phyloP scores from a whole-genome alignment of 2,329 filamentous ascomycete species.

The Exophiala mesophila region DNA sequence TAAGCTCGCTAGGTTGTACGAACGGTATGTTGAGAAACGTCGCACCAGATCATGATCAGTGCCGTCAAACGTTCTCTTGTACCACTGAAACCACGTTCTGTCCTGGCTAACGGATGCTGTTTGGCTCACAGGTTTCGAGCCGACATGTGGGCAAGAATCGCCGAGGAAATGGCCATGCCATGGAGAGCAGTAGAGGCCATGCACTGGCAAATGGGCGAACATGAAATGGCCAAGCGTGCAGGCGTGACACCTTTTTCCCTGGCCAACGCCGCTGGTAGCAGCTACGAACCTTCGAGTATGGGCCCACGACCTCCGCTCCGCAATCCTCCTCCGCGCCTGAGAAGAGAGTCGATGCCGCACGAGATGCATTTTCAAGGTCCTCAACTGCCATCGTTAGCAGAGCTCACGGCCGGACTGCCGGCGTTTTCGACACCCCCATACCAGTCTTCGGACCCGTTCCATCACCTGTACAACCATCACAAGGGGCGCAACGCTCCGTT shows the following conservation, averaged over 20 bases:
- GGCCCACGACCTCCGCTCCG: constrained; percentile 14
- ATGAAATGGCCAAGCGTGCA: constrained; percentile 88
- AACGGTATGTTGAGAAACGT: constrained; percentile 62
- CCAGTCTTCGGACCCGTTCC: constrained; percentile 16
- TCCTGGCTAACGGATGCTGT: constrained; percentile 4
- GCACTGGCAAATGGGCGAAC: constrained; percentile 94
- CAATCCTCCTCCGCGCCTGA: constrained; percentile 30
- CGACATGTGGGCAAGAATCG: constrained; percentile 96
- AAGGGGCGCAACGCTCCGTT: constrained; percentile 31
- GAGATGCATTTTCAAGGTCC: constrained; percentile 33
- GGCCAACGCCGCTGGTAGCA: constrained; percentile 39
- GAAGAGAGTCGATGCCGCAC: constrained; percentile 35
- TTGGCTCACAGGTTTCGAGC: constrained; percentile 72
- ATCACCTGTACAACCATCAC: constrained; percentile 33
- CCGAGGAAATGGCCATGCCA: constrained; percentile 88
- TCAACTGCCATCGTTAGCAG: constrained; percentile 42
- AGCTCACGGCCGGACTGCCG: constrained; percentile 44
- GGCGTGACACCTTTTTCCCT: constrained; percentile 82
- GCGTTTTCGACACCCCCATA: constrained; percentile 38
- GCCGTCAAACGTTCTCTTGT: constrained; percentile 1
- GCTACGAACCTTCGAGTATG: constrained; percentile 10
- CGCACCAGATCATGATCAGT: constrained; percentile 16
- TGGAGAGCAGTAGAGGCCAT: constrained; percentile 96
- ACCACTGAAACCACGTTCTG: neutral
- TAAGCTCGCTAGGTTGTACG: constrained; percentile 88